phyloP scores from a whole-genome alignment of 2,329 filamentous ascomycete genomes.

The Penicillium rolfsii region DNA sequence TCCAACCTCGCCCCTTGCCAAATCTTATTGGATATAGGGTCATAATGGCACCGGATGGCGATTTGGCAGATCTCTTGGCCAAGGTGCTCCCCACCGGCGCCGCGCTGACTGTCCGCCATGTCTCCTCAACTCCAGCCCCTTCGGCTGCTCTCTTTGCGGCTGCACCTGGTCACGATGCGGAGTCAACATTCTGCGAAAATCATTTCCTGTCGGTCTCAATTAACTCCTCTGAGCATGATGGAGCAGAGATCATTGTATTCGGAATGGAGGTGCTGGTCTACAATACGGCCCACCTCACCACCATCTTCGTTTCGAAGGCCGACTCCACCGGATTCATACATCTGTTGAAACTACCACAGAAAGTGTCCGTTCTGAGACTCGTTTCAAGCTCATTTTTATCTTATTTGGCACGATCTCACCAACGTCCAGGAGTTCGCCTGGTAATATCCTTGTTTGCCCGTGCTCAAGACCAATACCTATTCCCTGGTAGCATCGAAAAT shows the following conservation, averaged over 20 bases:
- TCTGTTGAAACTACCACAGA: slow-evolving; percentile 62
- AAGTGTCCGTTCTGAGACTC: slow-evolving; percentile 69
- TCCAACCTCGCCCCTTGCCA: slow-evolving; percentile 23
- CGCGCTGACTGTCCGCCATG: slow-evolving; percentile 75
- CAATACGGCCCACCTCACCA: slow-evolving; percentile 76
- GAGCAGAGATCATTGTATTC: slow-evolving; percentile 68
- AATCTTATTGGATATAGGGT: slow-evolving; percentile 23
- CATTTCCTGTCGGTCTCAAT: slow-evolving; percentile 72
- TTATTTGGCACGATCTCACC: slow-evolving; percentile 70
- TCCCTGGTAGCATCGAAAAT: slow-evolving; percentile 88
- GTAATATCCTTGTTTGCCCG: slow-evolving; percentile 90
- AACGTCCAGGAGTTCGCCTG: slow-evolving; percentile 66
- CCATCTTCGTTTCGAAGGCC: slow-evolving; percentile 93
- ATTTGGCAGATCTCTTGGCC: slow-evolving; percentile 53
- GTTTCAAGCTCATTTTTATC: slow-evolving; percentile 75
- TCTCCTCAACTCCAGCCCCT: slow-evolving; percentile 79
- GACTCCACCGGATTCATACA: slow-evolving; percentile 90
- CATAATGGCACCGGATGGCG: slow-evolving; percentile 36
- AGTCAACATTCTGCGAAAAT: slow-evolving; percentile 82
- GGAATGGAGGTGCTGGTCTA: slow-evolving; percentile 89
- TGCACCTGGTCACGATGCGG: slow-evolving; percentile 69
- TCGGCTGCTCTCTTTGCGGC: slow-evolving; percentile 78
- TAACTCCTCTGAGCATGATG: slow-evolving; percentile 30
- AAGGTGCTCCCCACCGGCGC: slow-evolving; percentile 57
- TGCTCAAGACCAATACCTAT: slow-evolving; percentile 90